Conservation (phyloP, 2,329 filamentous ascomycete genomes). For the Coniochaeta prunicola region DNA sequence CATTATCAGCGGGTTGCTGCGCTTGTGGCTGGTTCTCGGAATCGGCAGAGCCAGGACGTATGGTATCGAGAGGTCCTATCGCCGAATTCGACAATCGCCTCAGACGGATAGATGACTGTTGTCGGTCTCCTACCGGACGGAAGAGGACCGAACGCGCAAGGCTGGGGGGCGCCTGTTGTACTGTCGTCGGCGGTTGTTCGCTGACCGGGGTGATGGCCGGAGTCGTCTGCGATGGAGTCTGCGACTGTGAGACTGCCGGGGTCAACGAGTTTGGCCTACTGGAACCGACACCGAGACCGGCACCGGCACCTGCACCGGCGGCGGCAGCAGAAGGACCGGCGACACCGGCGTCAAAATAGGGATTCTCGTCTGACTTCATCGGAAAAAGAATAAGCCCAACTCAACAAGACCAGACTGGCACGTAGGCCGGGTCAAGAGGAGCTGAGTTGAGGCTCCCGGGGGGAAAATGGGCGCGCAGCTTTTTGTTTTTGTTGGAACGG, state of each 20-base stretch:
- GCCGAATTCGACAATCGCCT: neutral
- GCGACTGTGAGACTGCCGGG: neutral
- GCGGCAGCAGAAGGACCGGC: neutral
- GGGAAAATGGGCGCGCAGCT: neutral
- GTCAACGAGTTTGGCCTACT: neutral
- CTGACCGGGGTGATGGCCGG: neutral
- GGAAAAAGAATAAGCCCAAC: neutral
- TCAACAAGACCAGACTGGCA: neutral
- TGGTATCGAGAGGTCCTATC: neutral
- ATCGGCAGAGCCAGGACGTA: neutral
- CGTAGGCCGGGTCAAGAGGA: neutral
- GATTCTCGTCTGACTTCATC: neutral
- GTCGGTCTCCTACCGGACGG: neutral
- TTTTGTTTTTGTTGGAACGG: neutral
- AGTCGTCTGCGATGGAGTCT: neutral
- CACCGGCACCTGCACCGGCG: neutral
- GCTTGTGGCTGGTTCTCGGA: neutral
- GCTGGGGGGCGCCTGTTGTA: neutral
- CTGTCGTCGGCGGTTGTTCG: neutral
- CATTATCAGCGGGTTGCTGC: neutral
- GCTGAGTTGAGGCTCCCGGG: neutral
- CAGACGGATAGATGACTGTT: slow-evolving; percentile 4
- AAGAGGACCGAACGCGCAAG: neutral
- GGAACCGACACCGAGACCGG: neutral
- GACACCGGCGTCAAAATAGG: neutral